Evolutionary conservation across 2,329 filamentous ascomycete genomes (phyloP).

Genomic region (Pseudofabraea citricarpa): DNA sequence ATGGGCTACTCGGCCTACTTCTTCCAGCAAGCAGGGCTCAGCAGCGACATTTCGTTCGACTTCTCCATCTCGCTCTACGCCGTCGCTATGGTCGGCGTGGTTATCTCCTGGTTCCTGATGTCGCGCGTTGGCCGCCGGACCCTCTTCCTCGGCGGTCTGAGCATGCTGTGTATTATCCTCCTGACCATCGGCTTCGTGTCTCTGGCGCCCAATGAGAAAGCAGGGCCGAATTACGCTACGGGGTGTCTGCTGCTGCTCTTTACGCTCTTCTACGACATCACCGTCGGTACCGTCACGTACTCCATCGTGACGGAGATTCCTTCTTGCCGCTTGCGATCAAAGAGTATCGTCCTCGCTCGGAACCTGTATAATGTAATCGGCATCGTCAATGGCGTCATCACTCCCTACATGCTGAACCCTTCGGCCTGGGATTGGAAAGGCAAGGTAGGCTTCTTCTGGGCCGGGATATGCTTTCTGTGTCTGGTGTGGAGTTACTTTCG

Average conservation of each 20-base stretch:
- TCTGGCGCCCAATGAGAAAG: slow-evolving; percentile 11
- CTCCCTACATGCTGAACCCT: slow-evolving; percentile 89
- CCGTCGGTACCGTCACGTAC: slow-evolving; percentile 83
- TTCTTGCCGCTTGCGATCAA: slow-evolving; percentile 77
- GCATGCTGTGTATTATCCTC: slow-evolving; percentile 69
- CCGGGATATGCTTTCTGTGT: slow-evolving; percentile 72
- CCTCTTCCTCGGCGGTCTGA: slow-evolving; percentile 72
- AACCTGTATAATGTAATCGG: slow-evolving; percentile 67
- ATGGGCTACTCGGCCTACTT: slow-evolving; percentile 59
- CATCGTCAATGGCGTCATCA: slow-evolving; percentile 75
- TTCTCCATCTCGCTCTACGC: slow-evolving; percentile 40
- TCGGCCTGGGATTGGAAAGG: slow-evolving; percentile 82
- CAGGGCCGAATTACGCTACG: slow-evolving; percentile 37
- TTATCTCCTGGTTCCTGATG: slow-evolving; percentile 47
- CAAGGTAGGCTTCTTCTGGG: slow-evolving; percentile 84
- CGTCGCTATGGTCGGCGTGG: slow-evolving; percentile 44
- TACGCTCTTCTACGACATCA: slow-evolving; percentile 78
- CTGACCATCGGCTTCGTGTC: slow-evolving; percentile 62
- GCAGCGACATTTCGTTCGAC: slow-evolving; percentile 41
- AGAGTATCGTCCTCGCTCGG: slow-evolving; percentile 80
- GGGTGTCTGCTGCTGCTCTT: slow-evolving; percentile 69
- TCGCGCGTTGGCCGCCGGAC: slow-evolving; percentile 70
- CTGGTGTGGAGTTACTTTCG: slow-evolving; percentile 78
- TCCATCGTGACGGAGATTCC: slow-evolving; percentile 80
- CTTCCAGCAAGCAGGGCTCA: slow-evolving; percentile 49